phyloP scores from a whole-genome alignment of 208 protist genomes.

The Crithidia brevicula region DNA sequence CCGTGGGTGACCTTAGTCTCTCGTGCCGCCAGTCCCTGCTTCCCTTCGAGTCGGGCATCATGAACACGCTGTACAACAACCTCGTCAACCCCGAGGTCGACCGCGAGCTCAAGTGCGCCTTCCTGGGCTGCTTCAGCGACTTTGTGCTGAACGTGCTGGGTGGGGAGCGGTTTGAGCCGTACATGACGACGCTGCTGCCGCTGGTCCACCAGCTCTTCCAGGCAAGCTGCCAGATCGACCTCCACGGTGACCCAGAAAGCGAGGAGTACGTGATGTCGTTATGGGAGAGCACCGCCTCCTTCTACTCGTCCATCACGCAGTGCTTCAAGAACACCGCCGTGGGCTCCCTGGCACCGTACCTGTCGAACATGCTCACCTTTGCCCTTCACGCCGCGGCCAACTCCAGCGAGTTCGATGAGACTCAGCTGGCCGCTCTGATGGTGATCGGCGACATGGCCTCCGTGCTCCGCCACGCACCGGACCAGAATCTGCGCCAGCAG shows the following conservation, averaged over 20 bases:
- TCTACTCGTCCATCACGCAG: conserved; percentile 86
- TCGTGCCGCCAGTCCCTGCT: conserved; percentile 67
- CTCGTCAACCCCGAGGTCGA: conserved; percentile 79
- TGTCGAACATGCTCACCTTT: conserved; percentile 74
- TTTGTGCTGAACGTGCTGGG: conserved; percentile 94
- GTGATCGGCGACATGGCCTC: conserved; percentile 88
- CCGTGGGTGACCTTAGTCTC: conserved; percentile 95
- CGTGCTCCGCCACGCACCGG: conserved; percentile 52
- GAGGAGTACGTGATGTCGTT: conserved; percentile 86
- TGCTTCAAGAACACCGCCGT: conserved; percentile 64
- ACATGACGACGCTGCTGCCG: conserved; percentile 82
- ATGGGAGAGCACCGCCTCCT: conserved; percentile 67
- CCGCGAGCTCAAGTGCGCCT: conserved; percentile 94
- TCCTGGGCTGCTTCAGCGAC: conserved; percentile 95
- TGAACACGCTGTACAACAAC: conserved; percentile 84
- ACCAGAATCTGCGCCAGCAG: conserved; percentile 55
- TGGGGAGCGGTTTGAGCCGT: conserved; percentile 83
- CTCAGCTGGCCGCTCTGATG: conserved; percentile 61
- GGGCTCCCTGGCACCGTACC: conserved; percentile 56
- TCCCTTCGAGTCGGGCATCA: conserved; percentile 81
- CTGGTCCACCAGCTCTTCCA: conserved; percentile 76
- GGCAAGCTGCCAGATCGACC: conserved; percentile 63
- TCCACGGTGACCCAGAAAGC: conserved; percentile 68
- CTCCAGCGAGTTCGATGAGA: conserved; percentile 53
- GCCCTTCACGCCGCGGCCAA: conserved; percentile 63